Evolutionary conservation across 352 stramenopile genomes (phyloP).

Genomic region (Phytophthora fragariaefolia): DNA sequence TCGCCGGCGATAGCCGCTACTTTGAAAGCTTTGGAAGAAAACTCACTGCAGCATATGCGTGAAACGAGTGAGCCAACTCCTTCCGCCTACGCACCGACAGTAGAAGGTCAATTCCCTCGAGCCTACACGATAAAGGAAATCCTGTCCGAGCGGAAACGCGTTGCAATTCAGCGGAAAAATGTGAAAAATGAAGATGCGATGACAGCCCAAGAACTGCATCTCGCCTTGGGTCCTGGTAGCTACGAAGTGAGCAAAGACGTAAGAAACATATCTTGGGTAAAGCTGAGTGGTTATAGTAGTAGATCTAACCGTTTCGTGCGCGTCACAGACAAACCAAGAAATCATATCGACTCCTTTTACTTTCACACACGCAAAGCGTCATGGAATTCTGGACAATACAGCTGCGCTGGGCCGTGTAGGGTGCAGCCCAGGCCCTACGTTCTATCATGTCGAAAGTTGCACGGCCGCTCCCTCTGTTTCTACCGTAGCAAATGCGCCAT

Average conservation of each 20-base stretch:
- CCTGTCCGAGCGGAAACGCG: constrained; percentile 23
- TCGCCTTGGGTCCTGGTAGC: constrained; percentile 56
- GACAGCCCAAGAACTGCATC: constrained; percentile 28
- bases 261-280: constrained; percentile 7
- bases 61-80: constrained; percentile 12
- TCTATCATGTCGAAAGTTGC: constrained; percentile 35
- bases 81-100: constrained; percentile 47
- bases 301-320: not conserved
- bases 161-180: constrained; percentile 7
- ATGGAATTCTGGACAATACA: constrained; percentile 52
- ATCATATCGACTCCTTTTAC: constrained; percentile 50
- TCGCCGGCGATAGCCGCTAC: constrained; percentile 22
- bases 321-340: constrained; percentile 52
- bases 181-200: constrained; percentile 23
- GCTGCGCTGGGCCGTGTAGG: constrained; percentile 22
- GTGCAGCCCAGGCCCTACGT: constrained; percentile 26
- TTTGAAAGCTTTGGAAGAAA: constrained; percentile 30
- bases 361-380: constrained; percentile 52
- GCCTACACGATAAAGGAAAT: constrained; percentile 58
- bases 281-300: not conserved
- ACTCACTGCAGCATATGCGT: constrained; percentile 24
- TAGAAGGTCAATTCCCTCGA: constrained; percentile 49
- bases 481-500: constrained; percentile 28
- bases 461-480: constrained; percentile 14
- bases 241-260: constrained; percentile 65